Evolutionary conservation across 148 eudicot genomes (phyloP), one percentile per base, ranked within the genome.

Genomic region (Rheum nobile): DNA sequence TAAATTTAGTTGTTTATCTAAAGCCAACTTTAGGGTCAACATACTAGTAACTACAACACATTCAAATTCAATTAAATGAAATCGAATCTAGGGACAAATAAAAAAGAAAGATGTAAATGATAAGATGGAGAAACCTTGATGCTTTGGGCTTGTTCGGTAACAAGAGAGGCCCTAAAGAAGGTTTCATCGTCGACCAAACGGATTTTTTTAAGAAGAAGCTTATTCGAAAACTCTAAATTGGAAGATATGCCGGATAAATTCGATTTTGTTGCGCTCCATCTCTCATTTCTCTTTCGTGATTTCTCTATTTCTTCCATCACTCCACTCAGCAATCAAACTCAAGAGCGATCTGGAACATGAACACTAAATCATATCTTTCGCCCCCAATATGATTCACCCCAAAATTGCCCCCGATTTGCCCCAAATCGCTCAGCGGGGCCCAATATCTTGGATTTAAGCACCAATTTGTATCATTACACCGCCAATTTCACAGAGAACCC

Each of bases 181-280:
- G 93, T 85, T n/a, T 89, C 91, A 6, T 87, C 90, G 57, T 94
- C 97, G 37, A 94, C 91, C 67, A 85, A 94, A 4, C 91, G 93
- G 4, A 92, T 93, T 80, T 94, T 89, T 67, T 89, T 86, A 41
- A 86, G 35, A 41, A 91, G 87, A 37, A 94, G 80, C 76, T 88
- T 94, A 35, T 91, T 89, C 8, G 91, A 84, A 0, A 97, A 89
- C 42, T 87, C 93, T n/a, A 94, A 77, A 85, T 91, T 91, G 37
- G 79, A 59, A n/a, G 93, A 75, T 83, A 85, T 94, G 75, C 88
- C 96, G 11, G 88, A 78, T 24, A 94, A 77, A 85, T 94, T 94
- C 4, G 84, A 76, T 77, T 89, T 83, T 68, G 96, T 91, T 8
- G 86, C 81, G 50, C 70, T 84, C 97, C 96, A 94, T 91, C 98